Evolutionary conservation across 768 basidiomycete genomes (phyloP), one percentile per base, ranked within the genome.

Genomic region (Cantharellus anzutake): DNA sequence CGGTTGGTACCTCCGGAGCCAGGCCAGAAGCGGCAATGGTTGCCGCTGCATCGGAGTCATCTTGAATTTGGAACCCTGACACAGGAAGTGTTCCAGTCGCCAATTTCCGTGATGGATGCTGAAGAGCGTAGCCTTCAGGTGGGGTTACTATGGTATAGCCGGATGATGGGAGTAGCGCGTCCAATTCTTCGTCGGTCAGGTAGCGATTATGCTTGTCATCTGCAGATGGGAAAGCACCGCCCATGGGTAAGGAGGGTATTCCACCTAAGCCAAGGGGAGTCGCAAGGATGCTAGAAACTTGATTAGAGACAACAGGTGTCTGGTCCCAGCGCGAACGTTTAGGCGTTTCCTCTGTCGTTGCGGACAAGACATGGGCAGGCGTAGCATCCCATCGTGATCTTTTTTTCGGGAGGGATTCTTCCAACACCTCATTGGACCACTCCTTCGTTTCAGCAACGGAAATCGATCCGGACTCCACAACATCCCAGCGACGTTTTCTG

Each of bases 241-340:
- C 66, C 20, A 63, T 60, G 7, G 67, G 67, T 20, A 63, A 7
- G 29, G 44, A 20, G 41, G 58, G 48, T 4, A 51, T 58, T 5
- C 60, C 62, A 4, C 57, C 60, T 41, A 65, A 42, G 61, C 56
- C 51, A 61, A 62, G 11, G 62, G 66, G 5, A 3, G 78, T 71
- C 3, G 81, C 74, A 57, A 78, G 48, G 16, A 52, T 62, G 48
- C 40, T 63, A 5, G 61, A 7, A 1, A 56, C 40, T 41, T 62
- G 60, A n/a, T 57, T 60, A 55, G 52, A 11, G 5, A 41, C n/a
- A 38, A 52, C 76, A 3, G 96, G 92, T 16, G 90, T 87, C 71
- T 96, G 91, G 70, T 99, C 96, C 96, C 94, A 99, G 57, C 93
- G 81, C 38, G 93, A 97, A 56, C 84, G 83, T 69, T 92, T 93